phyloP scores from a whole-genome alignment of 1,139 yeast species.

The Spathaspora sp. region DNA sequence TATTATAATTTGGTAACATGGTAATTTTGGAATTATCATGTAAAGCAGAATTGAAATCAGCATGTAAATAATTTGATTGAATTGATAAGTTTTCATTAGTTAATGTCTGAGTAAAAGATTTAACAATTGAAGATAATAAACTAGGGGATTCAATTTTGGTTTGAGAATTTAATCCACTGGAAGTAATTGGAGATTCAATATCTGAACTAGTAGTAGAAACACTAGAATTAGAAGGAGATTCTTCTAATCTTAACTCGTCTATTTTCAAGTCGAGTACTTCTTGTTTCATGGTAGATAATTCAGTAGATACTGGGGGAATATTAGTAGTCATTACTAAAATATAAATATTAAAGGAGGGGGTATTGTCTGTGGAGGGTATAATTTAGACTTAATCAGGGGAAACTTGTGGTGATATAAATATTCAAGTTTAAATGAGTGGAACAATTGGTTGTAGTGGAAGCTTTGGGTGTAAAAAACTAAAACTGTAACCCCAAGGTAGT shows the following conservation, averaged over 20 bases:
- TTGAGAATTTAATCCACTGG: background rate
- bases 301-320: background rate
- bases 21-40: constrained; percentile 29
- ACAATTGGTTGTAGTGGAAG: background rate
- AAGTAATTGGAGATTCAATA: constrained; percentile 6
- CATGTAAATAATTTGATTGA: constrained; percentile 18
- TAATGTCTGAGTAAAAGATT: constrained; percentile 15
- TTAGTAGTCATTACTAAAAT: background rate
- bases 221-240: constrained; percentile 4
- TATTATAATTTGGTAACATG: constrained; percentile 49
- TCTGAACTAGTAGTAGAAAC: background rate
- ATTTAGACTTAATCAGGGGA: background rate
- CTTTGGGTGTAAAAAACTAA: background rate
- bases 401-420: constrained; percentile 1
- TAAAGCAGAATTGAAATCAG: constrained; percentile 33
- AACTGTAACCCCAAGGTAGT: constrained; percentile 3
- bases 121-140: constrained; percentile 9
- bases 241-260: constrained; percentile 4
- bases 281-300: background rate
- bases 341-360: background rate
- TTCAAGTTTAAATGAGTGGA: too few species aligned
- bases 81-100: constrained; percentile 10
- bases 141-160: constrained; percentile 1
- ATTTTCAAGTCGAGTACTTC: constrained; percentile 2
- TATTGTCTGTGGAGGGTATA: background rate